Percentiles rank a stretch among this genome's conserved stretches.
These are phyloP conservation scores for Thuja plicata DNA, from an alignment of 83 land plant genomes.

Conservation along the genomic window DNA sequence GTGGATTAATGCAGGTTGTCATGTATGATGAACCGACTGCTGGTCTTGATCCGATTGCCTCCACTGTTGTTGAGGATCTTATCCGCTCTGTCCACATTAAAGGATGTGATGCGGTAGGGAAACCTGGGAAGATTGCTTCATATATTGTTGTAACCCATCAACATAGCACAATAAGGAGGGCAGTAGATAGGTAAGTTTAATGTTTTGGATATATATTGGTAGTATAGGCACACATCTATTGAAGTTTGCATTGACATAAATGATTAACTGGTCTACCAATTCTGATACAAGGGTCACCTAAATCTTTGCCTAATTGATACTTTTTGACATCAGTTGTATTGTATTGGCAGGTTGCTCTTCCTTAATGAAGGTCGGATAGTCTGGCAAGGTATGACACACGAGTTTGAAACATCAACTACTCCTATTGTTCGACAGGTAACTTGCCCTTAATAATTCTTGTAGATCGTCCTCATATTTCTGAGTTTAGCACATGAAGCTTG, in stretches of 20 bases:
- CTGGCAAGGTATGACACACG: constrained; percentile 89
- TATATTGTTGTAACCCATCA: constrained; percentile 97
- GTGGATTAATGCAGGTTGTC: constrained; percentile 53
- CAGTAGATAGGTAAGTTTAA: constrained; percentile 84
- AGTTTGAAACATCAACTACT: constrained; percentile 77
- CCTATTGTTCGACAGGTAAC: constrained; percentile 94
- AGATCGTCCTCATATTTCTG: not conserved
- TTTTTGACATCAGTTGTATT: not conserved
- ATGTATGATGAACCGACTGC: constrained; percentile 99
- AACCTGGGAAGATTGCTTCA: constrained; percentile 91
- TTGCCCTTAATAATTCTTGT: not conserved
- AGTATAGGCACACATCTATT: not conserved
- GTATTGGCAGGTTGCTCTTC: constrained; percentile 64
- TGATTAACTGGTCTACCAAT: not conserved
- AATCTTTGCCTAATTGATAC: not conserved
- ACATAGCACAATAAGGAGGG: constrained; percentile 93
- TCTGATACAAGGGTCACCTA: not conserved
- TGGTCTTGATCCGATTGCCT: constrained; percentile 97
- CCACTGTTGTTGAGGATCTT: constrained; percentile 97
- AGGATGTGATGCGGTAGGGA: constrained; percentile 71
- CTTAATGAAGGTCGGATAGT: constrained; percentile 88
- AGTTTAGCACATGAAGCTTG: not conserved
- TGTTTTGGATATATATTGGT: not conserved
- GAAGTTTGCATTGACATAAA: not conserved
- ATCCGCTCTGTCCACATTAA: constrained; percentile 90